Percentiles rank a stretch among this genome's conserved stretches.
phyloP scores from a whole-genome alignment of 768 basidiomycete genomes.

The Kwoniella sp. region DNA sequence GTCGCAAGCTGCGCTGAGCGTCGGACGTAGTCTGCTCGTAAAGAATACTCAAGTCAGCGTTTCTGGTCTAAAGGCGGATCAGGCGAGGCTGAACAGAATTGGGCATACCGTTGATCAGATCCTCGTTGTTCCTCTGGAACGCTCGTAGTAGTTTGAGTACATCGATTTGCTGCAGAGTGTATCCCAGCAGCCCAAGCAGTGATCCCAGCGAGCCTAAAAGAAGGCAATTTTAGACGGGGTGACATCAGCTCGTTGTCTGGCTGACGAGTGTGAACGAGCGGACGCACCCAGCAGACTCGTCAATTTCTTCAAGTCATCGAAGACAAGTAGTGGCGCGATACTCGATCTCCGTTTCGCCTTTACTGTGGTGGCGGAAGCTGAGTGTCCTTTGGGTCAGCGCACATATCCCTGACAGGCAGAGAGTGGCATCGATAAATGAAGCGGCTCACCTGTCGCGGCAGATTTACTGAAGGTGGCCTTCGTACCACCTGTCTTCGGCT shows the following conservation, averaged over 20 bases:
- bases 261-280: too few species aligned
- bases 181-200: conserved; percentile 71
- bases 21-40: conserved; percentile 63
- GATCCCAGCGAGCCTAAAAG: conserved; percentile 54
- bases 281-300: conserved; percentile 37
- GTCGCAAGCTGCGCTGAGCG: conserved; percentile 73
- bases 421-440: too few species aligned
- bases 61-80: background rate
- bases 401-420: too few species aligned
- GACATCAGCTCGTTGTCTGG: background rate
- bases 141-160: conserved; percentile 68
- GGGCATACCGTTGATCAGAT: conserved; percentile 61
- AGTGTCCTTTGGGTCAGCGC: too few species aligned
- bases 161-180: conserved; percentile 68
- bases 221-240: background rate
- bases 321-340: conserved; percentile 7
- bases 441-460: conserved; percentile 11
- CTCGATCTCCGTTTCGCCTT: conserved; percentile 22
- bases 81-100: background rate
- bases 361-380: background rate
- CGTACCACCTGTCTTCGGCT: conserved; percentile 11
- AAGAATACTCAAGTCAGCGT: conserved; percentile 60
- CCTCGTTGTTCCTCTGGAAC: conserved; percentile 63
- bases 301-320: conserved; percentile 34
- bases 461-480: background rate